Percentiles rank a stretch among this genome's conserved stretches.
phyloP scores from a whole-genome alignment of 257 asterid genomes.

The Nyctanthes arbortristis region DNA sequence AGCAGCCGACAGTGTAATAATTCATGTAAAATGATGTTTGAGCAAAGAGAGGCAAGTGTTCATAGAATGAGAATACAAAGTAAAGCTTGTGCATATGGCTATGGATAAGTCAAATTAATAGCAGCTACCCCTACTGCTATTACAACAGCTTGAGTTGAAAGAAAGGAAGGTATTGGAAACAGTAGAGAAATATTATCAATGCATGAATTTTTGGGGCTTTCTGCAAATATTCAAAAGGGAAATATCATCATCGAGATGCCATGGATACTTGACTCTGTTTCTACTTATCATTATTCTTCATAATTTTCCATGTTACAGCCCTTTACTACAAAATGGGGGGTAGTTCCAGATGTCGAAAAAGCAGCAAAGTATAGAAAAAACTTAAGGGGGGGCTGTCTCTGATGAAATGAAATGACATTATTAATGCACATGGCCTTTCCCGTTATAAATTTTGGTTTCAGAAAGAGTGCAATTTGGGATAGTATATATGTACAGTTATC shows the following conservation, averaged over 20 bases:
- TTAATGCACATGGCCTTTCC: neutral
- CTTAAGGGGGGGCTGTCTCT: no score
- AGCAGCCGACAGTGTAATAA: constrained; percentile 34
- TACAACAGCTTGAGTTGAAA: constrained; percentile 1
- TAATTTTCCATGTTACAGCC: neutral
- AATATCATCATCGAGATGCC: constrained; percentile 12
- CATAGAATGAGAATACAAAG: neutral
- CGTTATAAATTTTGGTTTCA: neutral
- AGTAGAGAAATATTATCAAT: no score
- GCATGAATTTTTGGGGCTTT: constrained; percentile 16
- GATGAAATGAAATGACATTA: no score
- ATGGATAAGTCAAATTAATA: neutral
- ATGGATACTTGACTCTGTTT: no score
- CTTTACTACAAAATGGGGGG: neutral
- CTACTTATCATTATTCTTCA: neutral
- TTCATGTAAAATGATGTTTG: constrained; percentile 18
- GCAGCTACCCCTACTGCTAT: no score
- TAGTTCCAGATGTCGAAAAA: neutral
- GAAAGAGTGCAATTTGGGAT: no score
- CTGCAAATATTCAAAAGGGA: neutral
- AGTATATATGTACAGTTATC: no score
- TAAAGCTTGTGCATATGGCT: neutral
- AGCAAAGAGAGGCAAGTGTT: constrained; percentile 20
- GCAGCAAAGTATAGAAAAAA: no score
- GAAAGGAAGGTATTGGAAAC: constrained; percentile 10